These are phyloP conservation scores for Blepharisma stoltei DNA, from an alignment of 73 alveolate species.

Conservation along the genomic window DNA sequence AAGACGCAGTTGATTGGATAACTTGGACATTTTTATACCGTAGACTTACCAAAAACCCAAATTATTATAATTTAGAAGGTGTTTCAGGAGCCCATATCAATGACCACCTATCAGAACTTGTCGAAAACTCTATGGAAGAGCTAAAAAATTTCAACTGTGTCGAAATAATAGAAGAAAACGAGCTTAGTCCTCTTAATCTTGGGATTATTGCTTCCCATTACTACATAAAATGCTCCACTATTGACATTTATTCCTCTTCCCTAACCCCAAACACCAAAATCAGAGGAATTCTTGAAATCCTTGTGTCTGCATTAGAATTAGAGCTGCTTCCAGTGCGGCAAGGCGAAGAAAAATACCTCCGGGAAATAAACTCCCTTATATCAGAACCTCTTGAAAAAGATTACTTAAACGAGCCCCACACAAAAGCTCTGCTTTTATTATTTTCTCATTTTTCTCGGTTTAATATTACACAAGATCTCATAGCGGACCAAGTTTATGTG, in stretches of 20 bases:
- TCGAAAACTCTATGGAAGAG: slow-evolving; percentile 86
- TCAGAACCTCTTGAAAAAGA: slow-evolving; percentile 26
- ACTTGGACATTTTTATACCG: slow-evolving; percentile 99
- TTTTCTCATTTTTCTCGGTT: slow-evolving; percentile 32
- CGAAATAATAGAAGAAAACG: slow-evolving; percentile 58
- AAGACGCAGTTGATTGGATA: slow-evolving; percentile 97
- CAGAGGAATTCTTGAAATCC: slow-evolving; percentile 12
- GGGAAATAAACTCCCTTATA: slow-evolving; percentile 1
- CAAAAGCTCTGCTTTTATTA: slow-evolving; percentile 25
- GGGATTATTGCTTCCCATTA: slow-evolving; percentile 82
- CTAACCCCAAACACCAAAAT: slow-evolving; percentile 9
- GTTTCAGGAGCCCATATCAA: slow-evolving; percentile 77
- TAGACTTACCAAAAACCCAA: slow-evolving; percentile 97
- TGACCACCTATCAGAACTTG: slow-evolving; percentile 90
- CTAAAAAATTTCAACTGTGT: slow-evolving; percentile 72
- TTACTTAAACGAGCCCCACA: slow-evolving; percentile 28
- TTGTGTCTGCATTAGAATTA: slow-evolving; percentile 15
- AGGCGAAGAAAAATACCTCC: slow-evolving; percentile 28
- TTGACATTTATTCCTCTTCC: slow-evolving; percentile 65
- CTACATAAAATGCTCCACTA: slow-evolving; percentile 64
- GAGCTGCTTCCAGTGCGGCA: not conserved
- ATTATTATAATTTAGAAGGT: slow-evolving; percentile 96
- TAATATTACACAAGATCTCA: slow-evolving; percentile 15
- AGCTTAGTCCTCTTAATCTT: slow-evolving; percentile 54
- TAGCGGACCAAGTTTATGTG: slow-evolving; percentile 4